Base-by-base conservation (phyloP, 2,329 filamentous ascomycete genomes). In the Fusarium ambrosium region DNA sequence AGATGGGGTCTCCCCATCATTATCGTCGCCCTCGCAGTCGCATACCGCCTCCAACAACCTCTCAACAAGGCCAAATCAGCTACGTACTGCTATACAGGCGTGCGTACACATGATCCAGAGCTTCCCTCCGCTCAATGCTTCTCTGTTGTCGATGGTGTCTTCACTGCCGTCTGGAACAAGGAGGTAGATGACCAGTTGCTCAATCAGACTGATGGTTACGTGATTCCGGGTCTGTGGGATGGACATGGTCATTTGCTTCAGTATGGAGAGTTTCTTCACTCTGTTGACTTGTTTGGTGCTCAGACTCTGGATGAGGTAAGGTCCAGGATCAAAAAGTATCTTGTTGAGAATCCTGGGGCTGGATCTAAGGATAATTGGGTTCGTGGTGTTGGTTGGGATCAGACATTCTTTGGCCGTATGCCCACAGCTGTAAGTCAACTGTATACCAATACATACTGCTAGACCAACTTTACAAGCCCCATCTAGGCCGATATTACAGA, bases 371-470 rank as follows among this genome's bases (percentile, higher is more conserved):
- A 86, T 8, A 86, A 90, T 64, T 94, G 92, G 92, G 81, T 93
- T 55, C 85, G 91, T 65, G 92, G 92, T 0, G 86, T 92, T 16
- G 92, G 92, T 2, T 94, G 92, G 92, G 92, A 94, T 78, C 92
- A 94, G 82, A 90, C 89, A 68, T 85, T 86, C 24, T 88, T 93
- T 78, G 89, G 89, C 3, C 87, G 87, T 7, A 92, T 92, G 91
- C 92, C 92, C 9, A 90, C 88, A 37, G 90, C 92, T 76, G 89
- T 90, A 82, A 78, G 88, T 39, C 22, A 24, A 27, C 9, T 10
- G 4, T 37, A 48, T 34, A 24, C 24, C 24, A 24, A 24, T 24
- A 24, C 24, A 24, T 24, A 24, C 24, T 24, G 24, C 24, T 24
- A 24, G 24, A 24, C 24, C 24, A 24, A 24, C 24, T 24, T 24